Base-by-base conservation (phyloP, 2,329 filamentous ascomycete genomes). In the Phaeosphaeria sp. region DNA sequence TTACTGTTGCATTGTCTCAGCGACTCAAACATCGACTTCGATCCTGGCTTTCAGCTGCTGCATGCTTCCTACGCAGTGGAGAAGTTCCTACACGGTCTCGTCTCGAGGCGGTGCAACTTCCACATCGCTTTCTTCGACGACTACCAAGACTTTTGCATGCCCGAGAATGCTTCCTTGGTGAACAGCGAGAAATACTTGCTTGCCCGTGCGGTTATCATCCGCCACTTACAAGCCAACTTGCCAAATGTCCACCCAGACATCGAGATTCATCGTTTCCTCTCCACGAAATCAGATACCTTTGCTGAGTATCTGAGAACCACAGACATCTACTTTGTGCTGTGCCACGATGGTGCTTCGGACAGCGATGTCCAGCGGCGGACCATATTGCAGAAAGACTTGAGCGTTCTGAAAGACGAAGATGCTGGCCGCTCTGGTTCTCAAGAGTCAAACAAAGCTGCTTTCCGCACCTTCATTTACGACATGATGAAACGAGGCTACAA, bases 31-130 rank as follows among this genome's bases (percentile, higher is more conserved):
- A 83, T 93, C 42, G 87, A 92, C 68, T 90, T 91, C 63, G 66
- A 83, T 53, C 60, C 80, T 49, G 90, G 89, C 0, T 89, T 90
- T 56, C 90, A 93, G 73, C 73, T 93, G 6, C 80, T 93, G 0
- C 90, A 92, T 72, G 89, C 88, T 0, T 83, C 88, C 3, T 89
- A 90, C 69, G 83, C 86, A 1, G 85, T 92, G 0, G 91, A 93
- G 73, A 80, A 78, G 7, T 88, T 92, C 62, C 80, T 93, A 1
- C 74, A 79, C 43, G 82, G 86, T 54, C 81, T 93, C 17, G 78
- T 81, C 43, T 82, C 83, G 53, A 82, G 89, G 49, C 87, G 88
- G 52, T 92, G 89, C 73, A 86, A 87, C 55, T 93, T 92, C 65
- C 84, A 92, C 60, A 74, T 93, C 59, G 78, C 87, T 17, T 93